These are phyloP conservation scores for Vitis hybrid DNA, from an alignment of 177 flowering plant genomes.

Conservation along the genomic window DNA sequence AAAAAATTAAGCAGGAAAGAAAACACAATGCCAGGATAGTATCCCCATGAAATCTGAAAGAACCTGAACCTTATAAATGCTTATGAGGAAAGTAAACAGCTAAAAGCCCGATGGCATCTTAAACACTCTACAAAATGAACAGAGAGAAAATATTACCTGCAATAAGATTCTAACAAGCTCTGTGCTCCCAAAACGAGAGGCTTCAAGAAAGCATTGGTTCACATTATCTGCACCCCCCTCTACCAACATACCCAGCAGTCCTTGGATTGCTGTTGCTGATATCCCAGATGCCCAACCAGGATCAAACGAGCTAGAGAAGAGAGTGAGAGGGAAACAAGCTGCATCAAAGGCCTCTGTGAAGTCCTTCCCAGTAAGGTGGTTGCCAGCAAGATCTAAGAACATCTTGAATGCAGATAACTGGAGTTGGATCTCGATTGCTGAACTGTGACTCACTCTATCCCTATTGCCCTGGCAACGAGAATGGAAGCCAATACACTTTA, in stretches of 20 bases:
- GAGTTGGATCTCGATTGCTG: constrained; percentile 81
- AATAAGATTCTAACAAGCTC: constrained; percentile 90
- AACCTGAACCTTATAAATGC: no score
- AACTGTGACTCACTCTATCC: constrained; percentile 57
- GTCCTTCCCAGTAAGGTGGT: constrained; percentile 86
- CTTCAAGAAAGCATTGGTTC: constrained; percentile 96
- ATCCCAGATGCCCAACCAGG: constrained; percentile 96
- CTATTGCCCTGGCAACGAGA: constrained; percentile 73
- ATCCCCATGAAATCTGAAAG: no score
- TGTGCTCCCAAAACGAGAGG: constrained; percentile 97
- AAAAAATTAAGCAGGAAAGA: no score
- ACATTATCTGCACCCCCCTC: constrained; percentile 98
- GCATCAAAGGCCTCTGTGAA: constrained; percentile 98
- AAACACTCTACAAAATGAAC: neutral
- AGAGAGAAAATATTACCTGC: constrained; percentile 51
- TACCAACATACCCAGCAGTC: constrained; percentile 76
- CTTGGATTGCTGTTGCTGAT: constrained; percentile 86
- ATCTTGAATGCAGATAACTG: constrained; percentile 86
- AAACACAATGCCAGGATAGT: no score
- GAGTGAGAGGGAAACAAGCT: constrained; percentile 93
- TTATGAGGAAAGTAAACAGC: neutral
- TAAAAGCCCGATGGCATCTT: neutral
- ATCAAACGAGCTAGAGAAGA: constrained; percentile 89
- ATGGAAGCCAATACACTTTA: constrained; percentile 90
- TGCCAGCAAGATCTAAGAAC: constrained; percentile 91